Percentiles rank a stretch among this genome's conserved stretches.
phyloP scores from a whole-genome alignment of 768 basidiomycete species.

The Lactifluus echinatus region DNA sequence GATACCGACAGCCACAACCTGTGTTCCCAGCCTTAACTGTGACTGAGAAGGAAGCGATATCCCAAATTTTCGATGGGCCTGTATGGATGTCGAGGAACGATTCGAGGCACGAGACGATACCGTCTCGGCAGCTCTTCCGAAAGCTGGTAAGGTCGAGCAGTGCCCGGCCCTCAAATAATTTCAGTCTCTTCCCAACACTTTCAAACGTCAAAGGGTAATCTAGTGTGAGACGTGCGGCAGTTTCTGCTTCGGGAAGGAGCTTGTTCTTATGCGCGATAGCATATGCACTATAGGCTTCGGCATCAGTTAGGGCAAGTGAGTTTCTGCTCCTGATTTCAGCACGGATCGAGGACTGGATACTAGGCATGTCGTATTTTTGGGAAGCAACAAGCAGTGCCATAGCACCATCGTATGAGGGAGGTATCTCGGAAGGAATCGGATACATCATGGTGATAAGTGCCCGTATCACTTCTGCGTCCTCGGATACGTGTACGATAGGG shows the following conservation, averaged over 20 bases:
- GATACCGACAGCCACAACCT: too few species aligned
- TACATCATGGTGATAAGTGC: slow-evolving; percentile 12
- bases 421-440: slow-evolving; percentile 1
- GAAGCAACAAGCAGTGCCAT: slow-evolving; percentile 16
- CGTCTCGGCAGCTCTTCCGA: background rate
- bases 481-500: slow-evolving; percentile 12
- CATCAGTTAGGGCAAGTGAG: background rate
- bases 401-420: background rate
- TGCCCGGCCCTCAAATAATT: background rate
- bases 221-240: background rate
- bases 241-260: background rate
- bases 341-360: slow-evolving; percentile 2
- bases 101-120: background rate
- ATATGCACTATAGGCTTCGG: slow-evolving; percentile 11
- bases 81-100: background rate
- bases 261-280: slow-evolving; percentile 10
- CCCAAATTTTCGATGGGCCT: slow-evolving; percentile 5
- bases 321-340: background rate
- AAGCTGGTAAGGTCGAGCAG: background rate
- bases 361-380: slow-evolving; percentile 23
- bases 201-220: slow-evolving; percentile 8
- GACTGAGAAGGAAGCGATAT: too few species aligned
- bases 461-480: slow-evolving; percentile 2
- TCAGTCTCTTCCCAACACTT: background rate
- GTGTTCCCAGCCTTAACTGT: too few species aligned